Evolutionary conservation across 139 green algal genomes (phyloP).

Genomic region (Volvox africanus): DNA sequence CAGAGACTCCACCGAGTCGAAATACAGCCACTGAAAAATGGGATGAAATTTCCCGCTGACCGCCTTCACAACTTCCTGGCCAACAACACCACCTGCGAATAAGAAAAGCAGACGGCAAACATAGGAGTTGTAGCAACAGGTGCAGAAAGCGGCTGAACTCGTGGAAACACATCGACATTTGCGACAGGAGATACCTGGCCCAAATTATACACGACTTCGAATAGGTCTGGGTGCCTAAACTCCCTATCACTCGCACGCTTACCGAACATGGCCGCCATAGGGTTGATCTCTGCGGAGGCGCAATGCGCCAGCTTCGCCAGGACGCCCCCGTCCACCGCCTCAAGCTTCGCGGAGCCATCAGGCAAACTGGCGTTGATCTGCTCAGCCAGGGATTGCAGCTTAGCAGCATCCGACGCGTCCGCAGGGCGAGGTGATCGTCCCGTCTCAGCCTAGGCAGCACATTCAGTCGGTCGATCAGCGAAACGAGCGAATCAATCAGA

Average conservation of each 20-base stretch:
- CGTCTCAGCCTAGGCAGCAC: constrained; percentile 52
- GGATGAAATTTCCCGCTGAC: constrained; percentile 97
- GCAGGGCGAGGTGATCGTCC: constrained; percentile 77
- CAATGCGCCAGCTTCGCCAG: constrained; percentile 73
- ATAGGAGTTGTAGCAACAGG: too few species aligned
- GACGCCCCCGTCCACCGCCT: constrained; percentile 75
- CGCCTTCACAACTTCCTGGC: constrained; percentile 98
- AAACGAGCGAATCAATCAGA: too few species aligned
- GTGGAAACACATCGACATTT: too few species aligned
- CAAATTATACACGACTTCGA: too few species aligned
- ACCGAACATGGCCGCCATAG: constrained; percentile 97
- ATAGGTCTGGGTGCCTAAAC: too few species aligned
- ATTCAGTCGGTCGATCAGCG: too few species aligned
- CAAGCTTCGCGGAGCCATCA: constrained; percentile 70
- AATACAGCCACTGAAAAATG: constrained; percentile 95
- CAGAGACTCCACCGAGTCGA: constrained; percentile 89
- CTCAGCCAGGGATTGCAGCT: constrained; percentile 76
- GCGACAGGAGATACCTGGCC: too few species aligned
- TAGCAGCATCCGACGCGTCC: constrained; percentile 76
- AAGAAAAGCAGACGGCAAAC: not conserved
- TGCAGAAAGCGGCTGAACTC: too few species aligned
- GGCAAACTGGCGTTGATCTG: constrained; percentile 71
- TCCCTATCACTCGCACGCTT: constrained; percentile 37
- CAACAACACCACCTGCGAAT: constrained; percentile 83
- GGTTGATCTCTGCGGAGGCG: constrained; percentile 79